Evolutionary conservation across 805 yeast genomes (phyloP), one percentile per base, ranked within the genome.

Genomic region (Metschnikowia gruessii): DNA sequence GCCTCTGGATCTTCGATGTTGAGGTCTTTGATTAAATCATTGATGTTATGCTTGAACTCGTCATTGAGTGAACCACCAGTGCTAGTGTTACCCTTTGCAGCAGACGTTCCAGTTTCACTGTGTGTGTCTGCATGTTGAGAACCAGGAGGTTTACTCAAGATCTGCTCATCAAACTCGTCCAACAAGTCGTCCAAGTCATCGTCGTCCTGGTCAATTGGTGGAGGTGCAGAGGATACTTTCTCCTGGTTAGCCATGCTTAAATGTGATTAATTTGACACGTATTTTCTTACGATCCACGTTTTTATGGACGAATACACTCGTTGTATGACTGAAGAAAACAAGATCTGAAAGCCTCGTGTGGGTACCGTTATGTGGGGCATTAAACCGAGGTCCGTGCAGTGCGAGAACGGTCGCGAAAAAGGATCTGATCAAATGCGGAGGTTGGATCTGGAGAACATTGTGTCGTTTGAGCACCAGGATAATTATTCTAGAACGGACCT

Each of bases 151-250:
- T 79, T 74, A 49, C 77, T 77, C 46, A 85, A 69, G 0, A 83
- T 75, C 47, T 82, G 87, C 50, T 83, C 87, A 35, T 84, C 87
- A 61, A 86, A 86, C 52, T 90, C 97, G 59, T 90, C 96, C 42
- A 92, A 72, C 49, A 88, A 73, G 57, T 88, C 96, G 55, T 87
- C 95, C 51, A 87, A 75, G 55, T 87, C 95, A 57, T 83, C 88
- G 47, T 83, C 76, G 13, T 65, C 74, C 11, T 56, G 60, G 5
- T 34, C 50, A 29, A 22, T 29, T n/a, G 45, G 34, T 15, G 52
- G 40, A 15, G 51, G 37, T 24, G 33, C 35, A 15, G 47, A 19
- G 28, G 50, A 28, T 9, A 44, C 28, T 16, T 48, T 32, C 11
- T 40, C 48, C 37, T 48, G 30, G 6, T 18, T 31, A 2, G 33